Evolutionary conservation across 1,284 basidiomycete genomes (phyloP).

Genomic region (Ceratobasidium sp.): DNA sequence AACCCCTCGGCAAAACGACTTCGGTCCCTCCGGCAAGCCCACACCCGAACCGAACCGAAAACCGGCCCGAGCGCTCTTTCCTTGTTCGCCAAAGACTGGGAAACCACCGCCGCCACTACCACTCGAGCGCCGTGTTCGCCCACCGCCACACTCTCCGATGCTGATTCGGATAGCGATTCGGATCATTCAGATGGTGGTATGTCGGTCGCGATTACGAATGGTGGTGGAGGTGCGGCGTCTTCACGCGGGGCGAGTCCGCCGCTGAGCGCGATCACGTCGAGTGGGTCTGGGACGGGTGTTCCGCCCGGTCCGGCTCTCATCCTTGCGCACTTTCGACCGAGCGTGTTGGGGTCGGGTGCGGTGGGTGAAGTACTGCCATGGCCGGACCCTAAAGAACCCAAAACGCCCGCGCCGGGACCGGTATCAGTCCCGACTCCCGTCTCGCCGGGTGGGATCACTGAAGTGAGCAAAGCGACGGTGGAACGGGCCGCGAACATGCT

Average conservation of each 20-base stretch:
- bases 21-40: conserved; percentile 28
- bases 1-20: conserved; percentile 43
- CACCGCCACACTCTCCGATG: conserved; percentile 37
- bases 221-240: conserved; percentile 4
- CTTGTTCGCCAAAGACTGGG: conserved; percentile 38
- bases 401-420: conserved; percentile 30
- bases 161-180: conserved; percentile 29
- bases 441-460: conserved; percentile 38
- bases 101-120: not conserved
- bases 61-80: not conserved
- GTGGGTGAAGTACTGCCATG: conserved; percentile 33
- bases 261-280: conserved; percentile 20
- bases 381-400: conserved; percentile 22
- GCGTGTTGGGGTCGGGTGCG: conserved; percentile 22
- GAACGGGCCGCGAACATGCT: conserved; percentile 31
- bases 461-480: conserved; percentile 33
- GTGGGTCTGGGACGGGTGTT: not conserved
- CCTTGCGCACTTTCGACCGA: conserved; percentile 29
- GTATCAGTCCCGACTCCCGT: conserved; percentile 49
- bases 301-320: conserved; percentile 35
- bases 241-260: conserved; percentile 42
- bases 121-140: conserved; percentile 15
- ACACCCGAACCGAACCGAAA: not conserved
- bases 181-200: conserved; percentile 31
- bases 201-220: conserved; percentile 4